A percentile compares a stretch with the other conserved stretches of the same genome.
Conservation (phyloP, 2,329 filamentous ascomycete genomes). For the Aotearoamyces nothofagi region DNA sequence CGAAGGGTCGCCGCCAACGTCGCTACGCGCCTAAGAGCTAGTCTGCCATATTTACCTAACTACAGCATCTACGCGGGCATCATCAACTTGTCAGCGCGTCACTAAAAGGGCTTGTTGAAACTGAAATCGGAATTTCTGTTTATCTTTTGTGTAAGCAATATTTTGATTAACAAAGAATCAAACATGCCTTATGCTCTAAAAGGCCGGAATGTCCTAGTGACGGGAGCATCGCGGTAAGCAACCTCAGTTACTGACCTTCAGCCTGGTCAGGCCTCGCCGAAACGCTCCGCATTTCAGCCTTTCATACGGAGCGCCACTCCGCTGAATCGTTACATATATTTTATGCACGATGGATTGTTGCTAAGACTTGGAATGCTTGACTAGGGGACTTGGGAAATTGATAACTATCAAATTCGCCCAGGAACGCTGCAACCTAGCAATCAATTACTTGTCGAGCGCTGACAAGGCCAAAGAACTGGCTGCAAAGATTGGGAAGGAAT, state of each 20-base stretch:
- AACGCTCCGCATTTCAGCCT: no score
- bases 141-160: no score
- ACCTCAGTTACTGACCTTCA: no score
- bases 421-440: slow-evolving; percentile 45
- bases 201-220: slow-evolving; percentile 46
- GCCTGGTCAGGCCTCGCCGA: no score
- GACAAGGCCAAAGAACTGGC: slow-evolving; percentile 38
- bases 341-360: not conserved
- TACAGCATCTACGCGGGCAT: no score
- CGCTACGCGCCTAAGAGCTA: not conserved
- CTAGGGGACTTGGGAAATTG: slow-evolving; percentile 46
- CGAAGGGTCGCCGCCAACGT: not conserved
- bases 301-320: not conserved
- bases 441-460: slow-evolving; percentile 46
- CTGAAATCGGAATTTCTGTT: no score
- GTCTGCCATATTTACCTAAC: no score
- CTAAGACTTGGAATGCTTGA: not conserved
- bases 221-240: slow-evolving; percentile 44
- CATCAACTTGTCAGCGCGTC: no score
- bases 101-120: no score
- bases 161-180: no score
- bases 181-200: slow-evolving; percentile 48
- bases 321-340: not conserved
- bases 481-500: slow-evolving; percentile 29
- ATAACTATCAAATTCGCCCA: slow-evolving; percentile 45